Base-by-base conservation (phyloP, 129 eudicot species). In the Oenanthe sinensis region DNA sequence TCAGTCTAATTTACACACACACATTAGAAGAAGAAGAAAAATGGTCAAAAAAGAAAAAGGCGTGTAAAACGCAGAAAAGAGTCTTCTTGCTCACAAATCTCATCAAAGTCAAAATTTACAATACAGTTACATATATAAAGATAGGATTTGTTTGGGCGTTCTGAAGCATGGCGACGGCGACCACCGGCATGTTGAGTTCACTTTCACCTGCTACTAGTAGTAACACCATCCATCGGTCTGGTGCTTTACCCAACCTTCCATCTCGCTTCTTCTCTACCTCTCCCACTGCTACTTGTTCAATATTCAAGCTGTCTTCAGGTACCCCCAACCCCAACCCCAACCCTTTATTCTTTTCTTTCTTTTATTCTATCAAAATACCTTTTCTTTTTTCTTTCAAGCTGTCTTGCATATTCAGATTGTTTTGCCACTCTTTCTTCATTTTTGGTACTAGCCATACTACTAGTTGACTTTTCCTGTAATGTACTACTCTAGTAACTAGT, bases 221-320 rank as follows among this genome's bases (percentile, higher is more conserved):
- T 33, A 33, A 33, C 15, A 9, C n/a, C n/a, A n/a, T 2, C 33
- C 86, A 84, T 17, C 68, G 84, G 81, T 87, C 81, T 90, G 63
- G 89, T 63, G 90, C 85, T 45, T 67, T 88, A 81, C 90, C 90
- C 36, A 82, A 43, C 70, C 86, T 89, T 8, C 93, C 90, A 24
- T 48, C 93, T 36, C 90, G 88, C 68, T 80, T 77, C 17, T 49
- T 82, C 76, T 36, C 63, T 24, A 0, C 14, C n/a, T n/a, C n/a
- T 22, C 30, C 30, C 26, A 20, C 85, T 16, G 71, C 67, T 67
- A 50, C 87, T 40, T 44, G 78, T 71, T 86, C 87, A 22, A 2
- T 9, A 15, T 47, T 88, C 76, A 88, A 84, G 54, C 74, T 75
- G 50, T 67, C 86, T 81, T 85, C 91, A 78, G 92, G 97, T 92